Evolutionary conservation across 23 red algal genomes (phyloP).

Genomic region (Gracilaria domingensis): DNA sequence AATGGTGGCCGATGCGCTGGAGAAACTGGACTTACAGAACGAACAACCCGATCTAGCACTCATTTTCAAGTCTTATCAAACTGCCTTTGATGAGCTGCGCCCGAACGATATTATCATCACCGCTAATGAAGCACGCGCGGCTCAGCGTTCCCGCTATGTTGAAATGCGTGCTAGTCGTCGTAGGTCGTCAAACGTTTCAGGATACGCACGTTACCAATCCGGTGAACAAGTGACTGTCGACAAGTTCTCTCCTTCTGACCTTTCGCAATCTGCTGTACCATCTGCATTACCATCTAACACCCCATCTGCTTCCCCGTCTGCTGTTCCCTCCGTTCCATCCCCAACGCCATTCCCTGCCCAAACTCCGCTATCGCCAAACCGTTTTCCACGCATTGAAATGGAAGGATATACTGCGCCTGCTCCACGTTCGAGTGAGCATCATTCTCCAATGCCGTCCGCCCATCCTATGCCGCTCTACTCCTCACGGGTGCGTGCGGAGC

Average conservation of each 20-base stretch:
- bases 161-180: not conserved
- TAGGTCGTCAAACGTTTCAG: slow-evolving; percentile 9
- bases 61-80: slow-evolving; percentile 33
- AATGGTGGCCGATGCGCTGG: slow-evolving; percentile 58
- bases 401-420: slow-evolving; percentile 9
- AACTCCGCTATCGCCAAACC: not conserved
- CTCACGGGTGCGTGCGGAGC: not conserved
- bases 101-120: slow-evolving; percentile 11
- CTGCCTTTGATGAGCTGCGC: slow-evolving; percentile 21
- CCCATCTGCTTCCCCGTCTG: not conserved
- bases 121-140: slow-evolving; percentile 16
- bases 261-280: slow-evolving; percentile 38
- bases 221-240: slow-evolving; percentile 7
- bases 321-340: slow-evolving; percentile 7
- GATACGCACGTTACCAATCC: slow-evolving; percentile 14
- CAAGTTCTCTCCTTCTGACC: slow-evolving; percentile 16
- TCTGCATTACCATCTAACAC: slow-evolving; percentile 15
- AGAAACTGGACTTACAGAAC: slow-evolving; percentile 33
- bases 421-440: not conserved
- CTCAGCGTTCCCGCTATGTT: slow-evolving; percentile 23
- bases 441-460: not conserved
- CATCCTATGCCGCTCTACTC: not conserved
- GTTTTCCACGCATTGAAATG: slow-evolving; percentile 16
- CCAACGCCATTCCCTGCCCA: not conserved
- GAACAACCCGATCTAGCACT: slow-evolving; percentile 36